These are phyloP conservation scores for Setomelanomma holmii DNA, from an alignment of 2,329 filamentous ascomycete species.

Conservation along the genomic window DNA sequence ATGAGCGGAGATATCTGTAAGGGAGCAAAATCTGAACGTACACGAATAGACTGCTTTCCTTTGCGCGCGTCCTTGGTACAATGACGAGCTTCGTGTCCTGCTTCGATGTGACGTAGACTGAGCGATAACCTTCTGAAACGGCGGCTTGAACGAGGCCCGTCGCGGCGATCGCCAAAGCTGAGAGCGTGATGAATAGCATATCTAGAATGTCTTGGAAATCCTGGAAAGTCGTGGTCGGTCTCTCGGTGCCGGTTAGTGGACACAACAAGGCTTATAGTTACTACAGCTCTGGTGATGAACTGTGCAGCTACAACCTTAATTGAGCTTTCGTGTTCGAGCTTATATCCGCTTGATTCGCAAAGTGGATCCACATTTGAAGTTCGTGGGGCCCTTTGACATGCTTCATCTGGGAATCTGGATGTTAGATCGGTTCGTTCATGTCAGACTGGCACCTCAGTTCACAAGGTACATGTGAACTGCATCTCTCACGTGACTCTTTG, in stretches of 20 bases:
- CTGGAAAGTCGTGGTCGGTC: no score
- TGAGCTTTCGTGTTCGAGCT: slow-evolving; percentile 2
- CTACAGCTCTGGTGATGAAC: not conserved
- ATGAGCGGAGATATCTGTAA: not conserved
- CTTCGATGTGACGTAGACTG: slow-evolving; percentile 38
- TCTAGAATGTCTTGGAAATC: not conserved
- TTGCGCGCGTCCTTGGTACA: slow-evolving; percentile 30
- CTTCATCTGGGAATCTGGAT: slow-evolving; percentile 1
- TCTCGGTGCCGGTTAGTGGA: no score
- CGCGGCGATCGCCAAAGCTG: slow-evolving; percentile 28
- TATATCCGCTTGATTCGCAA: not conserved
- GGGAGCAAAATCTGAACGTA: slow-evolving; percentile 17
- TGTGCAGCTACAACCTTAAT: not conserved
- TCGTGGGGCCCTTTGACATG: slow-evolving; percentile 7
- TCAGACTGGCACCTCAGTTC: no score
- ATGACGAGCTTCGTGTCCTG: slow-evolving; percentile 39
- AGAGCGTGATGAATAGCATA: slow-evolving; percentile 28
- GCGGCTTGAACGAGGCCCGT: slow-evolving; percentile 25
- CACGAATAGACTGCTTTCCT: slow-evolving; percentile 35
- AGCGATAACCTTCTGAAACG: slow-evolving; percentile 33
- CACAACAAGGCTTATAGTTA: not conserved
- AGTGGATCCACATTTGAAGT: slow-evolving; percentile 4
- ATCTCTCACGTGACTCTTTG: no score
- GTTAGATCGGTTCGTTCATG: not conserved
- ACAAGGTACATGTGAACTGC: no score